These are phyloP conservation scores for Diophrys sp. DNA, from an alignment of 73 alveolate species.

Conservation along the genomic window DNA sequence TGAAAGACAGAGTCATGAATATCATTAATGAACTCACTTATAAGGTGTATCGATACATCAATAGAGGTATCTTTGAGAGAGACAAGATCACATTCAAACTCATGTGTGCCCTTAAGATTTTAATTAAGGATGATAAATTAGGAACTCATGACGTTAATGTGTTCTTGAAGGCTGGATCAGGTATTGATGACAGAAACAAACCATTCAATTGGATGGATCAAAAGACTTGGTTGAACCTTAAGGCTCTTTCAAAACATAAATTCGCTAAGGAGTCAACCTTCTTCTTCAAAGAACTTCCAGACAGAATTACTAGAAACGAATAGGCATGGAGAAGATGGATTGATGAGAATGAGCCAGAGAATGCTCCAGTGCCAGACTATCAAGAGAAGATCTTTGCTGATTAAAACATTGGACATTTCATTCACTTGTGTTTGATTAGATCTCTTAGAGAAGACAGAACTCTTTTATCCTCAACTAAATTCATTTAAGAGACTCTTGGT, in stretches of 20 bases:
- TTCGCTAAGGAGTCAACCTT: conserved; percentile 92
- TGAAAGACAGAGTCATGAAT: conserved; percentile 90
- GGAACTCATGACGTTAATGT: conserved; percentile 89
- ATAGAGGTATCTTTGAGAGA: conserved; percentile 99
- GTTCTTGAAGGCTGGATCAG: conserved; percentile 98
- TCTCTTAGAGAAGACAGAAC: conserved; percentile 98
- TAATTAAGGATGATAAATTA: conserved; percentile 93
- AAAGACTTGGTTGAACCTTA: conserved; percentile 96
- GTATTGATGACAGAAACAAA: conserved; percentile 90
- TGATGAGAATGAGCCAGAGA: conserved; percentile 88
- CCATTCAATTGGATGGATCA: conserved; percentile 94
- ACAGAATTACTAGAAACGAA: conserved; percentile 67
- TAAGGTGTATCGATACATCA: conserved; percentile 97
- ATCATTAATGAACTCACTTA: conserved; percentile 83
- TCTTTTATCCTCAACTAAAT: conserved; percentile 87
- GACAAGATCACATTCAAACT: conserved; percentile 98
- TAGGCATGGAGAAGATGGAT: conserved; percentile 77
- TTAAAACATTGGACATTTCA: conserved; percentile 86
- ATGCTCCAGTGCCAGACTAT: conserved; percentile 90
- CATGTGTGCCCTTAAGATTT: conserved; percentile 95
- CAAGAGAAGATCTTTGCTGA: conserved; percentile 92
- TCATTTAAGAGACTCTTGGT: conserved; percentile 92
- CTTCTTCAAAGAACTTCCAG: conserved; percentile 86
- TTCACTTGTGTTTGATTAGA: conserved; percentile 91
- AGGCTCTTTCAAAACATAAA: conserved; percentile 95